Conservation (phyloP, 148 eudicot species). For the Suaeda aralocaspica region DNA sequence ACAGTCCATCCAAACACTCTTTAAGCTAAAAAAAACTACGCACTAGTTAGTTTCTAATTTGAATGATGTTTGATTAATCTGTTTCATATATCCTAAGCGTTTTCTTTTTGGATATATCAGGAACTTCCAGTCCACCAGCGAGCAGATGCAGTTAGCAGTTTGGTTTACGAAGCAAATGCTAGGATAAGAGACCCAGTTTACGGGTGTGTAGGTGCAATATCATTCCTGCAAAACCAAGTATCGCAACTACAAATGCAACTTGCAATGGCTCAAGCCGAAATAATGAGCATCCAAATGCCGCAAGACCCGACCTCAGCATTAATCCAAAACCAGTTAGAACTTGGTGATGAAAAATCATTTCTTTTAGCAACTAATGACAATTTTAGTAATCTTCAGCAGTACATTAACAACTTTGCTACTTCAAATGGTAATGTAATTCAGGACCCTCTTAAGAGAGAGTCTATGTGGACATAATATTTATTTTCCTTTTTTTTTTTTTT, state of each 20-base stretch:
- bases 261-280: conserved; percentile 77
- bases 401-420: conserved; percentile 40
- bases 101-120: conserved; percentile 24
- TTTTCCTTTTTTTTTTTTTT: too few relatives aligned
- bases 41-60: too few relatives aligned
- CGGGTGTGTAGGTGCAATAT: conserved; percentile 88
- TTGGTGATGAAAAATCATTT: conserved; percentile 37
- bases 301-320: conserved; percentile 20
- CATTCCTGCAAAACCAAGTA: conserved; percentile 73
- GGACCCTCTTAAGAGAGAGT: conserved; percentile 70
- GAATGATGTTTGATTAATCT: background rate
- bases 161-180: conserved; percentile 86
- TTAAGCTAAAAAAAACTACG: too few relatives aligned
- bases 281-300: conserved; percentile 75
- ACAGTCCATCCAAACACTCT: too few relatives aligned
- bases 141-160: conserved; percentile 80
- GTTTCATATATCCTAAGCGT: background rate
- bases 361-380: conserved; percentile 31
- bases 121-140: conserved; percentile 72
- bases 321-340: conserved; percentile 22
- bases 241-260: conserved; percentile 84
- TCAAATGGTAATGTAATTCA: conserved; percentile 41
- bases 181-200: conserved; percentile 79
- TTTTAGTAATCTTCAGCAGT: conserved; percentile 51
- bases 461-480: conserved; percentile 55